Evolutionary conservation across 768 basidiomycete species (phyloP).

Genomic region (Naganishia vishniacii): DNA sequence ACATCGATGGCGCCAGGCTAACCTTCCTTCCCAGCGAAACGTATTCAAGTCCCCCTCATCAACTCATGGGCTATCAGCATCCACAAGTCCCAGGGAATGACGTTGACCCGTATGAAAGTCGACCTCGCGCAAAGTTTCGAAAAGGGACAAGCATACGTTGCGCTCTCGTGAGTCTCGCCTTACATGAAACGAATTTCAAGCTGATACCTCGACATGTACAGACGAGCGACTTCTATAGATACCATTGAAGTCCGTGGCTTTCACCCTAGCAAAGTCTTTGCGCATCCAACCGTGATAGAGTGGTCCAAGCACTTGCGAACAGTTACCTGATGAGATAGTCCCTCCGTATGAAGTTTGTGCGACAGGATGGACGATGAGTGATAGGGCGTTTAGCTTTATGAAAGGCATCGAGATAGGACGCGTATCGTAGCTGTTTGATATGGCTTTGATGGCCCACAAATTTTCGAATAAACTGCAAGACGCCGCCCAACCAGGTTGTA

Average conservation of each 20-base stretch:
- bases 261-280: slow-evolving; percentile 26
- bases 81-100: slow-evolving; percentile 39
- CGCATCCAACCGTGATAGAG: slow-evolving; percentile 21
- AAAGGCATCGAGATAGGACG: too few species aligned
- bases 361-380: too few species aligned
- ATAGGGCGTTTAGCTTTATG: too few species aligned
- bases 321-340: background rate
- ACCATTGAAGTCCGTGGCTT: slow-evolving; percentile 34
- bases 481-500: too few species aligned
- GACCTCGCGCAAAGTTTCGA: slow-evolving; percentile 33
- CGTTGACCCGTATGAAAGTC: slow-evolving; percentile 34
- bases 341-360: too few species aligned
- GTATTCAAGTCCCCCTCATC: slow-evolving; percentile 31
- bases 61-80: slow-evolving; percentile 35
- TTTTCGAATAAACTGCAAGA: too few species aligned
- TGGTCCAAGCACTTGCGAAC: slow-evolving; percentile 17
- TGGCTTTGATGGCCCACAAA: too few species aligned
- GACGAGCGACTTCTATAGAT: slow-evolving; percentile 35
- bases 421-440: too few species aligned
- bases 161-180: background rate
- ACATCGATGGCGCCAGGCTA: background rate
- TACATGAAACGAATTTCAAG: background rate
- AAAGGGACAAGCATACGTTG: slow-evolving; percentile 54
- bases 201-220: slow-evolving; percentile 27
- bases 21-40: background rate